phyloP scores from a whole-genome alignment of 371 early-diverging fungal genomes.

The Mortierella sp. region DNA sequence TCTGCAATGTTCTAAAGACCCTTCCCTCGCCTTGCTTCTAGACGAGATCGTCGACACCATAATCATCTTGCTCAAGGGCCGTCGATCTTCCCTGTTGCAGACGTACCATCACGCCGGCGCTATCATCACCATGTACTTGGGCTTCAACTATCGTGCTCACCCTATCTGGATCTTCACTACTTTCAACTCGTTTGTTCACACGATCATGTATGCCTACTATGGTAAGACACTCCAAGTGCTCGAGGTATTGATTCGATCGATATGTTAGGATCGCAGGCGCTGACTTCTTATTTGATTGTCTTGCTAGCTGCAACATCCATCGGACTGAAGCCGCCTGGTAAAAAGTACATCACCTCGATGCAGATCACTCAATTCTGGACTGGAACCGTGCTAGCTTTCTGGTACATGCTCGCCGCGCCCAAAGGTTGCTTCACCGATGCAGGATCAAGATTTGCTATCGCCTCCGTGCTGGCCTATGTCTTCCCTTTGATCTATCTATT shows the following conservation, averaged over 20 bases:
- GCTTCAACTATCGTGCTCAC: constrained; percentile 76
- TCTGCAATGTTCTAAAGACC: too few species aligned
- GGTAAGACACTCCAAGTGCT: too few species aligned
- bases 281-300: not conserved
- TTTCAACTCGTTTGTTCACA: constrained; percentile 92
- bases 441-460: constrained; percentile 72
- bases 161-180: constrained; percentile 89
- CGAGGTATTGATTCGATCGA: too few species aligned
- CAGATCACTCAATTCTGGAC: constrained; percentile 91
- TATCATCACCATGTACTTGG: constrained; percentile 81
- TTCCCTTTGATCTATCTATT: constrained; percentile 85
- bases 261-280: too few species aligned
- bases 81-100: constrained; percentile 83
- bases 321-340: constrained; percentile 83
- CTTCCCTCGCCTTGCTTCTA: constrained; percentile 1
- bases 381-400: constrained; percentile 73
- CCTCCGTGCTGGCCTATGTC: constrained; percentile 75
- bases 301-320: constrained; percentile 70
- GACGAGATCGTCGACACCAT: constrained; percentile 88
- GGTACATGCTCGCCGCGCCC: constrained; percentile 71
- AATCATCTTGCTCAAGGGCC: constrained; percentile 85
- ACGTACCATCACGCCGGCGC: constrained; percentile 92
- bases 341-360: constrained; percentile 84
- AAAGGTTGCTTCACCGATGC: constrained; percentile 67
- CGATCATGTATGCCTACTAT: constrained; percentile 93